Percentiles rank a stretch among this genome's conserved stretches.
Conservation (phyloP, 805 yeast species). For the Wickerhamiella shivajii region DNA sequence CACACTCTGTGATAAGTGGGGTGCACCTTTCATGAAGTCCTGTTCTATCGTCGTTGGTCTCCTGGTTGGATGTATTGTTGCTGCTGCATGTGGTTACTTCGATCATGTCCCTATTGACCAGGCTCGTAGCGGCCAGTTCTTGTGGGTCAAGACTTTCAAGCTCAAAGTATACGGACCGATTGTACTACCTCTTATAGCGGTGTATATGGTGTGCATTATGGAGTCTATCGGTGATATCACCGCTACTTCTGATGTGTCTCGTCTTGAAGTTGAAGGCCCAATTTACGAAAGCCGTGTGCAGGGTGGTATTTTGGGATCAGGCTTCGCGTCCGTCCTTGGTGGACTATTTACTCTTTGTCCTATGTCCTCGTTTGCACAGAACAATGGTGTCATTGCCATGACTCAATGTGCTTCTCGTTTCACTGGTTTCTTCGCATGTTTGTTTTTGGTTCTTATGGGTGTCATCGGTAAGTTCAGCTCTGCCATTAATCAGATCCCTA, state of each 20-base stretch:
- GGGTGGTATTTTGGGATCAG: conserved; percentile 88
- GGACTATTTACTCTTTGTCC: conserved; percentile 80
- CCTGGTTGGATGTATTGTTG: conserved; percentile 79
- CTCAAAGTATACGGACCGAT: conserved; percentile 69
- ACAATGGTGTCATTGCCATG: conserved; percentile 85
- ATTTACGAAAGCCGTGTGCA: conserved; percentile 73
- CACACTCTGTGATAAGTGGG: conserved; percentile 68
- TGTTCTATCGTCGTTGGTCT: conserved; percentile 84
- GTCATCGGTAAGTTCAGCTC: conserved; percentile 77
- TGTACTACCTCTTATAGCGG: conserved; percentile 73
- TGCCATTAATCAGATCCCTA: conserved; percentile 73
- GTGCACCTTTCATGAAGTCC: conserved; percentile 87
- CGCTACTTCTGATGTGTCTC: conserved; percentile 83
- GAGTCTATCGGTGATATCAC: conserved; percentile 93
- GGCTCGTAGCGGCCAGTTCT: conserved; percentile 72
- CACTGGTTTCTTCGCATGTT: conserved; percentile 68
- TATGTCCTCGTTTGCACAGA: conserved; percentile 84
- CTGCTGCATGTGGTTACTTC: conserved; percentile 81
- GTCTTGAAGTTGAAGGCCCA: conserved; percentile 71
- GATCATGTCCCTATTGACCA: conserved; percentile 37
- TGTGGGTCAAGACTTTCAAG: conserved; percentile 79
- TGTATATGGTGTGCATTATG: conserved; percentile 71
- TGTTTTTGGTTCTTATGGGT: conserved; percentile 76
- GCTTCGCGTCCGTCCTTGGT: conserved; percentile 61
- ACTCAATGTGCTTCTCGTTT: conserved; percentile 82